phyloP scores from a whole-genome alignment of 306 rosid species.

The Gillenia trifoliata region DNA sequence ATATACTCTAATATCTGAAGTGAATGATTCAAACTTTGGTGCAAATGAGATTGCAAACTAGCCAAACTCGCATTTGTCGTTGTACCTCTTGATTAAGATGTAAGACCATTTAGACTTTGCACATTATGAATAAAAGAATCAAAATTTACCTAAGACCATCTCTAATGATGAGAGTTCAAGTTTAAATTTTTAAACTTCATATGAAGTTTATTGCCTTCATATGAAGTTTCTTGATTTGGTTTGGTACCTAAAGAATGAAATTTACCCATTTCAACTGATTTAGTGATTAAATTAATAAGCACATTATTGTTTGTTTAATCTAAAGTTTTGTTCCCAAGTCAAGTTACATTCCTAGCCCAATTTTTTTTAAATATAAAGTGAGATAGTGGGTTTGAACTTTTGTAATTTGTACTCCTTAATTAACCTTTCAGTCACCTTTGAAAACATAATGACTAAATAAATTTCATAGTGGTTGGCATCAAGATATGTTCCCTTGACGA shows the following conservation, averaged over 20 bases:
- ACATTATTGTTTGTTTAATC: neutral
- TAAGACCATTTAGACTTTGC: too few species aligned
- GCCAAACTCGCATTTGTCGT: too few species aligned
- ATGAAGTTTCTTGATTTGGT: neutral
- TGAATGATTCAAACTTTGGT: too few species aligned
- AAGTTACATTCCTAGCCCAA: neutral
- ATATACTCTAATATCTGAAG: too few species aligned
- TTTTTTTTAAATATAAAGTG: neutral
- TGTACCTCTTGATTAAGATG: too few species aligned
- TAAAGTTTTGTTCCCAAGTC: neutral
- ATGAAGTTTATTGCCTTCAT: neutral
- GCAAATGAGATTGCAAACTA: neutral
- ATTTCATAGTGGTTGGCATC: neutral
- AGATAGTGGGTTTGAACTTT: constrained; percentile 18
- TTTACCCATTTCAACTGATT: neutral
- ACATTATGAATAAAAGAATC: too few species aligned
- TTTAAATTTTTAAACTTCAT: too few species aligned
- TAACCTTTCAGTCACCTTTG: neutral
- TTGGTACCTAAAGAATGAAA: neutral
- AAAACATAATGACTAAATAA: neutral
- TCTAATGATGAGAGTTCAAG: too few species aligned
- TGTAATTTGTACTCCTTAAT: neutral
- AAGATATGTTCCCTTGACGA: neutral
- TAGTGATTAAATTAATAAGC: neutral
- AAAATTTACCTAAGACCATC: too few species aligned